phyloP scores from a whole-genome alignment of 2,329 filamentous ascomycete genomes.

The Teratosphaeria gauchensis region DNA sequence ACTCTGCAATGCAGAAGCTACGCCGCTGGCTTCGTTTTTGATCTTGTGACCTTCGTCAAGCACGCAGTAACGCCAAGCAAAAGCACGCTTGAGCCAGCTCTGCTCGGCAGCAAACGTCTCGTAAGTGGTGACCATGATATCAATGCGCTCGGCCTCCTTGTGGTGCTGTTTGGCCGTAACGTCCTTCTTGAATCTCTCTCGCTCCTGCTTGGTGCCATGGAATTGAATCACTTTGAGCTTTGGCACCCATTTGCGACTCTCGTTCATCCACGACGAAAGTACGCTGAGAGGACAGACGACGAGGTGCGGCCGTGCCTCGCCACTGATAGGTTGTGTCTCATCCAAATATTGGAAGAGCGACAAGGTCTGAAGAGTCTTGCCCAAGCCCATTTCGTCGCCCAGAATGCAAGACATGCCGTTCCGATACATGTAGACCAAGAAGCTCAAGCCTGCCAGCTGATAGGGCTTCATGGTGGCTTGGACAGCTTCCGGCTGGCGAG shows the following conservation, averaged over 20 bases:
- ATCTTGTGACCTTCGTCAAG: slow-evolving; percentile 47
- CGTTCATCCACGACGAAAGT: slow-evolving; percentile 39
- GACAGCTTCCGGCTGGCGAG: slow-evolving; percentile 35
- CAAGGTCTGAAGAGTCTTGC: slow-evolving; percentile 42
- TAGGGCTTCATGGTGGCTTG: slow-evolving; percentile 44
- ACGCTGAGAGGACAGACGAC: slow-evolving; percentile 45
- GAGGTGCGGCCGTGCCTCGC: slow-evolving; percentile 33
- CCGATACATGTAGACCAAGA: slow-evolving; percentile 37
- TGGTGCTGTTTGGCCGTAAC: not conserved
- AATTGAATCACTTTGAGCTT: slow-evolving; percentile 38
- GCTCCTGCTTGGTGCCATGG: slow-evolving; percentile 37
- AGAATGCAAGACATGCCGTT: slow-evolving; percentile 39
- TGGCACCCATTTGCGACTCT: slow-evolving; percentile 40
- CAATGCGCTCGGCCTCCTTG: slow-evolving; percentile 31
- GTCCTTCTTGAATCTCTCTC: slow-evolving; percentile 34
- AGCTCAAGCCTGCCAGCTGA: slow-evolving; percentile 42
- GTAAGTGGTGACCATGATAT: slow-evolving; percentile 43
- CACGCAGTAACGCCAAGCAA: slow-evolving; percentile 44
- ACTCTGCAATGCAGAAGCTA: slow-evolving; percentile 34
- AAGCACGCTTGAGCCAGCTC: slow-evolving; percentile 41
- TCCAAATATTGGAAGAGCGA: slow-evolving; percentile 41
- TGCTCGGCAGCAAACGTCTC: slow-evolving; percentile 39
- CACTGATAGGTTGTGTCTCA: slow-evolving; percentile 30
- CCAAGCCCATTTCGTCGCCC: slow-evolving; percentile 43
- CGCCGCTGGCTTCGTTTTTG: slow-evolving; percentile 38